phyloP scores from a whole-genome alignment of 495 filamentous ascomycete species.

The Aspergillus biplanus region DNA sequence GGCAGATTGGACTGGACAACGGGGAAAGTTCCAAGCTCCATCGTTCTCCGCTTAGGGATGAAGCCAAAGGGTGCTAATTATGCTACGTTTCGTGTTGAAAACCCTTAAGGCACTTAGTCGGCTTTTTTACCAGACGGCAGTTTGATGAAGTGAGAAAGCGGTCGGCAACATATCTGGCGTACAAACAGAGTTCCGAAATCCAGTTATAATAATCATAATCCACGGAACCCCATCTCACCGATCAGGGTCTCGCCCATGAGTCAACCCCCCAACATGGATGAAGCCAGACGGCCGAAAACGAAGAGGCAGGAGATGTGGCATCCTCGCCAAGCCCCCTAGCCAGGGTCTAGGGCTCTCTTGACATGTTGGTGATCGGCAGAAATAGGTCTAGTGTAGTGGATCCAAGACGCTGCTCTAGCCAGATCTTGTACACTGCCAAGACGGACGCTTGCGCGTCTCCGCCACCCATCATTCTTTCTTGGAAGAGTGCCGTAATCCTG shows the following conservation, averaged over 20 bases:
- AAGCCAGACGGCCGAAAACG: background rate
- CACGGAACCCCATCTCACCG: background rate
- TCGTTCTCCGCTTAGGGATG: too few relatives aligned
- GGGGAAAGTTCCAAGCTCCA: too few relatives aligned
- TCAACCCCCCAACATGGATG: background rate
- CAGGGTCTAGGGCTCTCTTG: slow-evolving; percentile 24
- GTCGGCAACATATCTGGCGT: too few relatives aligned
- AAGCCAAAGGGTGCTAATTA: too few relatives aligned
- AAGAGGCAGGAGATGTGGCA: slow-evolving; percentile 12
- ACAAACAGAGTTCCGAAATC: too few relatives aligned
- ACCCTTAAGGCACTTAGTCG: too few relatives aligned
- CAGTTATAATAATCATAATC: too few relatives aligned
- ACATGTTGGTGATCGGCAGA: slow-evolving; percentile 9
- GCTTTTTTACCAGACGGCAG: too few relatives aligned
- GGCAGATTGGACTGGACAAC: too few relatives aligned
- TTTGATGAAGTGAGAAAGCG: too few relatives aligned
- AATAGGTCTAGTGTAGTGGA: slow-evolving; percentile 32
- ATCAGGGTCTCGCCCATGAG: background rate
- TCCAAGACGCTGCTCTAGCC: slow-evolving; percentile 33
- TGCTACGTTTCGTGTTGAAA: too few relatives aligned
- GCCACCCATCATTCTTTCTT: slow-evolving; percentile 29
- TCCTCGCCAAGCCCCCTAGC: slow-evolving; percentile 36
- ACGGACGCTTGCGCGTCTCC: slow-evolving; percentile 54
- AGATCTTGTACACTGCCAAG: slow-evolving; percentile 47
- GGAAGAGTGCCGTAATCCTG: slow-evolving; percentile 24